Conservation (phyloP, 768 basidiomycete species). For the Hericium alpestre region DNA sequence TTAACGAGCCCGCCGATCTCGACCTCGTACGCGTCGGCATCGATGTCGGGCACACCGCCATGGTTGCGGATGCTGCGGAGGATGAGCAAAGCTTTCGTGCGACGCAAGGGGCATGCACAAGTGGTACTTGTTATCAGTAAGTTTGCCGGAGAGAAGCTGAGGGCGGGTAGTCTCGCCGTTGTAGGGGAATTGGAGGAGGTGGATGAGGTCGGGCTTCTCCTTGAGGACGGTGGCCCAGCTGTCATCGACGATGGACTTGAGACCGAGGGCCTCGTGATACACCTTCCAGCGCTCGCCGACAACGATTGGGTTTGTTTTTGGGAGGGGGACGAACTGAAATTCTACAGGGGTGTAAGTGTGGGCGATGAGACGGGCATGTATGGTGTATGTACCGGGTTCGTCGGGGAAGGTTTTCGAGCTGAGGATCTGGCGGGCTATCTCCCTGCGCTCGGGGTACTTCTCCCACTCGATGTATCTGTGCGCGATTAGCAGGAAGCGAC, state of each 20-base stretch:
- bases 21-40: constrained; percentile 35
- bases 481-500: background rate
- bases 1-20: constrained; percentile 44
- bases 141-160: constrained; percentile 32
- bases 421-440: constrained; percentile 29
- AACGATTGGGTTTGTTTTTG: constrained; percentile 39
- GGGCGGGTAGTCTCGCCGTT: constrained; percentile 41
- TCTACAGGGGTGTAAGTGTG: constrained; percentile 18
- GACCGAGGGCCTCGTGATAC: constrained; percentile 40
- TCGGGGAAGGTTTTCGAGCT: constrained; percentile 28
- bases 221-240: constrained; percentile 42
- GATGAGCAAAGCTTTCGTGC: background rate
- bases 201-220: constrained; percentile 41
- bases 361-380: too few species aligned
- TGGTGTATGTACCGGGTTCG: constrained; percentile 25
- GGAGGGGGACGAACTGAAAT: constrained; percentile 38
- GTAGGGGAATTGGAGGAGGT: constrained; percentile 45
- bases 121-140: constrained; percentile 39
- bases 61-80: constrained; percentile 39
- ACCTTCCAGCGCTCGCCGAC: constrained; percentile 42
- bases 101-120: constrained; percentile 28
- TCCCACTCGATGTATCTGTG: constrained; percentile 41
- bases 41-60: constrained; percentile 40
- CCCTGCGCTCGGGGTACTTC: constrained; percentile 33
- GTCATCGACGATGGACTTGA: constrained; percentile 33